Evolutionary conservation across 176 grass and related monocot species (phyloP), one percentile per base, ranked within the genome.

Genomic region (Chloris gayana): DNA sequence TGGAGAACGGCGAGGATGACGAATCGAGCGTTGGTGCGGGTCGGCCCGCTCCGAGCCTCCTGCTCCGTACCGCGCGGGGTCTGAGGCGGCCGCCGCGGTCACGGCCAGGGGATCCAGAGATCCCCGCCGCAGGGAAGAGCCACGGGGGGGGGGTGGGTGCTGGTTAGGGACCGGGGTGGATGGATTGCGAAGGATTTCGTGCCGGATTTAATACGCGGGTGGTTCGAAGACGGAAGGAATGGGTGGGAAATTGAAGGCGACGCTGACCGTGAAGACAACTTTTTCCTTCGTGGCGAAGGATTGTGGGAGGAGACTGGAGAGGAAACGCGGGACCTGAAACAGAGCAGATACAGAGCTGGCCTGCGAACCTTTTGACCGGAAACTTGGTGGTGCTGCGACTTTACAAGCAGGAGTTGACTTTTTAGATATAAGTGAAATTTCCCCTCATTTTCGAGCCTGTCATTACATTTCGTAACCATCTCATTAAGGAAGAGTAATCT

Each of bases 251-350:
- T 64, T 79, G 31, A 88, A 67, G 60, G 46, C 45, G 27, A 77
- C 25, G 25, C 30, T 13, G 39, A 35, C 65, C 1, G 61, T 2
- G 38, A 45, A 26, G 14, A 27, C 24, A 9, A 2, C 4, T 7
- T 79, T 71, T 71, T 62, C 32, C 71, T 87, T 87, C 15, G 64
- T 7, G 63, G 78, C 78, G 22, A 86, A 86, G 85, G 56, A 78
- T 38, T 65, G 38, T 24, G 14, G 31, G 11, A 15, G 42, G 12
- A 49, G 15, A 49, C 30, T 12, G 38, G 4, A 18, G 46, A 49
- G 3, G 46, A 49, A 49, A 49, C 46, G 44, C 44, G 44, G 37
- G 37, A 39, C 37, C 6, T 39, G 37, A 44, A 13, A 13, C 41
- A 44, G 41, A 44, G 41, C 41, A 39, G 37, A 6, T 7, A 7